phyloP scores from a whole-genome alignment of 495 filamentous ascomycete species.

The Cercophora scortea region DNA sequence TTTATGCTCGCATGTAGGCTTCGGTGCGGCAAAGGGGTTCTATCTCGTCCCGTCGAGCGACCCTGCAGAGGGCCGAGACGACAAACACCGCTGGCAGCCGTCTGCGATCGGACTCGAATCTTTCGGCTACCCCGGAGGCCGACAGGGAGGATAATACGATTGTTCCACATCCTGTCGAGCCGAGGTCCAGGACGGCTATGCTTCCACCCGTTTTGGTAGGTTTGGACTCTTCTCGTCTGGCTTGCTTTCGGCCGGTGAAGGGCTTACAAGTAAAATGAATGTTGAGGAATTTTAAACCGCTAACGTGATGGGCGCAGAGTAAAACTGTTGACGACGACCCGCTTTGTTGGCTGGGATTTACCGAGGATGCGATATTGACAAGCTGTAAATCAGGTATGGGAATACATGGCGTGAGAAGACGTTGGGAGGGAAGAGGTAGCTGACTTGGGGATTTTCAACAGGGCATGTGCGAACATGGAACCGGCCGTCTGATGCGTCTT shows the following conservation, averaged over 20 bases:
- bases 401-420: not conserved
- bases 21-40: conserved; percentile 54
- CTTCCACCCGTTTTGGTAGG: conserved; percentile 87
- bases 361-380: conserved; percentile 86
- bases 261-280: not conserved
- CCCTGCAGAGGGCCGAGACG: conserved; percentile 39
- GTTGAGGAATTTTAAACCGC: not conserved
- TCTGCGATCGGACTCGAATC: conserved; percentile 57
- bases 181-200: conserved; percentile 69
- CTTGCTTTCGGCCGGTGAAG: not conserved
- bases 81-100: conserved; percentile 45
- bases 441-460: conserved; percentile 18
- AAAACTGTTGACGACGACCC: conserved; percentile 84
- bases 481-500: conserved; percentile 47
- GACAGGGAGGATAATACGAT: conserved; percentile 39
- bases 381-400: conserved; percentile 73
- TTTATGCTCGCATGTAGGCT: conserved; percentile 15
- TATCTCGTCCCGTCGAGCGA: conserved; percentile 46
- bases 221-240: not conserved
- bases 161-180: conserved; percentile 71
- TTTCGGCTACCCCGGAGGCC: conserved; percentile 36
- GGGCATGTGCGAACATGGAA: conserved; percentile 87
- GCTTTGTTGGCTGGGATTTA: conserved; percentile 82
- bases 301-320: conserved; percentile 39
- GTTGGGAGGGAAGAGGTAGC: not conserved